Evolutionary conservation across 345 rosid genomes (phyloP).

Genomic region (Corymbia maculata): DNA sequence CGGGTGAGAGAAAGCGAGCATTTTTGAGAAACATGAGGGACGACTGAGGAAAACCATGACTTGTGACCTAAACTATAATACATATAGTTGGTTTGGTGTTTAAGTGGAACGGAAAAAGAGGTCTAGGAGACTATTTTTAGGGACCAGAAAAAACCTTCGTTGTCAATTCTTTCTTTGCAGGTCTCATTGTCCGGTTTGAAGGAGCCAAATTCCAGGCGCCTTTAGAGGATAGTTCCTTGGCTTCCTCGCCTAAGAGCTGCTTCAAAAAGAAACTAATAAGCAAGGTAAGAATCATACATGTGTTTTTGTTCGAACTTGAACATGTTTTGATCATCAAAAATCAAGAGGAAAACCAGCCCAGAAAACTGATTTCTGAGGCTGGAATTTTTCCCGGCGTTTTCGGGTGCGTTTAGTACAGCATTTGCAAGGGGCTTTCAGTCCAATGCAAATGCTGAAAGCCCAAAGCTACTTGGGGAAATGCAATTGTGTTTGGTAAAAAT

Average conservation of each 20-base stretch:
- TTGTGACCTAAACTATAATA: neutral
- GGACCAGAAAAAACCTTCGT: neutral
- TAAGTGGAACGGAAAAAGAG: neutral
- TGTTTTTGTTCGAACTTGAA: neutral
- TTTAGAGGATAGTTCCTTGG: neutral
- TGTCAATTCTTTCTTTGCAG: neutral
- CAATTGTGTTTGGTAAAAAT: no score
- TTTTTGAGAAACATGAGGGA: neutral
- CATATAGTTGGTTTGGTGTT: neutral
- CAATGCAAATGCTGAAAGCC: no score
- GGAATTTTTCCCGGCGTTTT: neutral
- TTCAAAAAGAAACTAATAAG: neutral
- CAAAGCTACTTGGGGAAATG: no score
- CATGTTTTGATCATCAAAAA: neutral
- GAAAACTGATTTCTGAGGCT: neutral
- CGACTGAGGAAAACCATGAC: accelerated
- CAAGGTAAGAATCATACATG: neutral
- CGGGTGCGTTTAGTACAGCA: no score
- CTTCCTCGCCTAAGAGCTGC: neutral
- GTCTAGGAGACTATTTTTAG: neutral
- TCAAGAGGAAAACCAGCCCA: neutral
- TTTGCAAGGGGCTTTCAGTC: no score
- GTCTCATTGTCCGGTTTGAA: neutral
- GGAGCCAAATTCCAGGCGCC: neutral
- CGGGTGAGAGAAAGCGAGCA: neutral